Base-by-base conservation (phyloP, 2,329 filamentous ascomycete genomes). In the Chrysoporthe cubensis region DNA sequence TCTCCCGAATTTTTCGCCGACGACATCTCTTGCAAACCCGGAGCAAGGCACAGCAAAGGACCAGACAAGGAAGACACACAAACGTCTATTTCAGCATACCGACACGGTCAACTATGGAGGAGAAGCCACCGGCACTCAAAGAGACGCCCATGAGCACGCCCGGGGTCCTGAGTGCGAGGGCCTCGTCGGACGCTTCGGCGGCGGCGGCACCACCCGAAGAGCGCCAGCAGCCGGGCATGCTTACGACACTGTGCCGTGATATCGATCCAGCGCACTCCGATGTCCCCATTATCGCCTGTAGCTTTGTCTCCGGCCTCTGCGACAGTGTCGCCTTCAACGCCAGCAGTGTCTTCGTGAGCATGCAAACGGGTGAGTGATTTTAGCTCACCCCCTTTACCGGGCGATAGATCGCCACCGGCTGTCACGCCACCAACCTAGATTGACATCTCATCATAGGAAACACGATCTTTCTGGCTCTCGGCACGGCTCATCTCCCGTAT, bases 381-480 rank as follows among this genome's bases (percentile, higher is more conserved):
- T 9, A 5, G 16, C 44, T 18, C 6, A 8, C 50, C 50, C 50
- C 50, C 21, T 34, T 11, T 52, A 2, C 6, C n/a, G 32, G 16
- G 8, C 32, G 1, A 34, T 26, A 46, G 37, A 52, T 59, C 32
- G 18, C 43, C 37, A 14, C 16, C 65, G 7, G 21, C 34, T 14
- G 26, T 14, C 16, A 48, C 3, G 11, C 7, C 32, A 32, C 26
- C 32, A 6, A 54, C 48, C 5, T 40, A 40, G 37, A 40, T 40
- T 40, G 37, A 52, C 21, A 32, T 11, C n/a, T 5, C 13, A 26
- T 52, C 4, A 8, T 52, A 78, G 87, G 87, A 50, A 90, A 90
- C 76, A 89, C 87, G 11, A 84, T 90, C 72, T 88, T 89, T 77
- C 80, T 90, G 50, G 87, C 85, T 21, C 84, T 90, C 32, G 87